These are phyloP conservation scores for Xylariales sp. DNA, from an alignment of 2,329 filamentous ascomycete genomes.

Conservation along the genomic window DNA sequence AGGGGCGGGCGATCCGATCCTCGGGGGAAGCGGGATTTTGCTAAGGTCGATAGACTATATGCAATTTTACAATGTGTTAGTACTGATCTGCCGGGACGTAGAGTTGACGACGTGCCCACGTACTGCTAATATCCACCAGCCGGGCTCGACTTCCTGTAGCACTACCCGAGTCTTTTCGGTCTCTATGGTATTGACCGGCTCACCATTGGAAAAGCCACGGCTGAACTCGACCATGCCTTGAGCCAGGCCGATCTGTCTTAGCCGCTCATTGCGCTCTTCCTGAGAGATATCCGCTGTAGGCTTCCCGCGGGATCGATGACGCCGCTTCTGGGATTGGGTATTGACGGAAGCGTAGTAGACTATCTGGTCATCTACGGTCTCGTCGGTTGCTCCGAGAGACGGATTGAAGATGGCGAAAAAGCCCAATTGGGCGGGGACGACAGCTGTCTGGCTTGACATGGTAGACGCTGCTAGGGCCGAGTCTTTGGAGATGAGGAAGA, in stretches of 20 bases:
- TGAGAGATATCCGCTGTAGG: constrained; percentile 60
- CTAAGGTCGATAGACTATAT: constrained; percentile 83
- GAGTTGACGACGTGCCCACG: constrained; percentile 48
- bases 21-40: constrained; percentile 71
- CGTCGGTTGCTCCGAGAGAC: constrained; percentile 69
- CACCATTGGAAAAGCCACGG: constrained; percentile 83
- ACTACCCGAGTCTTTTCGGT: constrained; percentile 90
- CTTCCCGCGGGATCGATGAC: constrained; percentile 56
- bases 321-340: constrained; percentile 56
- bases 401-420: constrained; percentile 98
- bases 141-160: constrained; percentile 85
- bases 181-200: constrained; percentile 85
- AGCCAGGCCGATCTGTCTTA: constrained; percentile 93
- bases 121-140: constrained; percentile 97
- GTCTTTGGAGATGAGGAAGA: neutral
- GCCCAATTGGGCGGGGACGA: constrained; percentile 84
- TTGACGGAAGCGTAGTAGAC: constrained; percentile 86
- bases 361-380: constrained; percentile 82
- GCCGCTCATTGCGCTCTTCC: constrained; percentile 83
- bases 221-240: constrained; percentile 97
- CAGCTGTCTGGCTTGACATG: constrained; percentile 43
- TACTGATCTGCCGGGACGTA: neutral
- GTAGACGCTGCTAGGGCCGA: constrained; percentile 39
- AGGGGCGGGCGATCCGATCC: constrained; percentile 55
- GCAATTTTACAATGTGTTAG: constrained; percentile 30